Evolutionary conservation across 495 filamentous ascomycete genomes (phyloP), one percentile per base, ranked within the genome.

Genomic region (Aspergillus biplanus): DNA sequence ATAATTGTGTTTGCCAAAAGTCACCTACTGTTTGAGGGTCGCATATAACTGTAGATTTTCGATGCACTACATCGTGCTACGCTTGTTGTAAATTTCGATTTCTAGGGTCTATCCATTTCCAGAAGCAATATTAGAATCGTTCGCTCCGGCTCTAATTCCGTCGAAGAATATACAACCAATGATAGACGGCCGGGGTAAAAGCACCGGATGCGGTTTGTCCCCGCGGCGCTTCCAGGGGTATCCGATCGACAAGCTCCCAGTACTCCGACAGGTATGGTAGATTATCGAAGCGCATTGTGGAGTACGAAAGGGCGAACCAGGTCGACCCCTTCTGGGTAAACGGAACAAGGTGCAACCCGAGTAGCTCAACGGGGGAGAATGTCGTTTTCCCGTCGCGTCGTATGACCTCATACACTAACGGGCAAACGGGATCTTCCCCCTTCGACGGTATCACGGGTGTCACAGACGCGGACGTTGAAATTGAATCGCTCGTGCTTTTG

Each of bases 401-500:
- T 11, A 73, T 18, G 5, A 72, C 49, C 0, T 68, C 57, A 32
- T 60, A 57, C 2, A 80, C 61, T 1, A 54, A 61, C 0, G 76
- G 75, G 47, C 75, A 77, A 7, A 70, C 53, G 33, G 50, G 7
- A 7, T 63, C 47, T n/a, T 21, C 13, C 7, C 63, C 39, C 39
- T 13, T 55, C 7, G 68, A 59, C 8, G 63, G 35, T 1, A 50
- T 34, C 8, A 59, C 52, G 11, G 75, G 65, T 5, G 52, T 57
- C 21, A 58, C 59, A 4, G 73, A 62, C 16, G 49, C 60, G 13
- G 65, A 69, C 0, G 78, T 80, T 15, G 75, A 71, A 49, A 80
- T 78, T 18, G 78, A 74, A 55, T 80, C 78, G 65, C 75, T 78
- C 5, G 78, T 80, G 61, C 78, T 78, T 57, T 80, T 80, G 53